A percentile compares a stretch with the other conserved stretches of the same genome.
Evolutionary conservation across 2,329 filamentous ascomycete species (phyloP).

Genomic region (Colletotrichum shisoi): DNA sequence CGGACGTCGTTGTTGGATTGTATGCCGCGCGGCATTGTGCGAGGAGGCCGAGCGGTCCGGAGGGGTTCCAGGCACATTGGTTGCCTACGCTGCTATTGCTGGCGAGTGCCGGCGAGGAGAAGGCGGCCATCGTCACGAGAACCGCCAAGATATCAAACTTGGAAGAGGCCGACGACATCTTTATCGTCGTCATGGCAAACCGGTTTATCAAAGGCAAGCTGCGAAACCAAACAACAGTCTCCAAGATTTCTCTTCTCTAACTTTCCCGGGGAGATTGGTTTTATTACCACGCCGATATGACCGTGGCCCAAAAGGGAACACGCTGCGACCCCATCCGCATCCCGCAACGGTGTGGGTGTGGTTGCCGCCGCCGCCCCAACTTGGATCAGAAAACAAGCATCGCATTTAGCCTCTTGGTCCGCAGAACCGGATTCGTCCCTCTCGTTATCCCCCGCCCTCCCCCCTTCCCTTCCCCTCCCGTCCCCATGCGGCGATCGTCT

Average conservation of each 20-base stretch:
- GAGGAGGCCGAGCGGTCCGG: not conserved
- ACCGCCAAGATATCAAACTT: not conserved
- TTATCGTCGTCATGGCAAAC: not conserved
- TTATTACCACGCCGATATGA: not conserved
- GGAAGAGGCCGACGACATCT: no score
- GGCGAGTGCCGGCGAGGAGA: not conserved
- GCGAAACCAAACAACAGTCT: not conserved
- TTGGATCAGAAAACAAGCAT: slow-evolving; percentile 13
- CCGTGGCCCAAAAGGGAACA: not conserved
- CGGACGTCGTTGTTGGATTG: not conserved
- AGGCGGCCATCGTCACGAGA: not conserved
- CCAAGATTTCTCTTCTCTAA: no score
- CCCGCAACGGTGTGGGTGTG: slow-evolving; percentile 8
- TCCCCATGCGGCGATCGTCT: slow-evolving; percentile 17
- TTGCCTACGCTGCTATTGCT: not conserved
- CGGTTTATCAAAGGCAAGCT: no score
- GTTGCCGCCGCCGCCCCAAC: slow-evolving; percentile 16
- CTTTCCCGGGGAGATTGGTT: not conserved
- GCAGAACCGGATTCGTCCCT: not conserved
- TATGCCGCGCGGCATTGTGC: not conserved
- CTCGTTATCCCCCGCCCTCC: no score
- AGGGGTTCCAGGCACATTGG: not conserved
- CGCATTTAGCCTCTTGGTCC: slow-evolving; percentile 20
- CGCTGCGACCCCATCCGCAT: not conserved
- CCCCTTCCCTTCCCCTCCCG: no score